A percentile compares a stretch with the other conserved stretches of the same genome.
Evolutionary conservation across 495 filamentous ascomycete species (phyloP).

Genomic region (Extremus antarcticus): DNA sequence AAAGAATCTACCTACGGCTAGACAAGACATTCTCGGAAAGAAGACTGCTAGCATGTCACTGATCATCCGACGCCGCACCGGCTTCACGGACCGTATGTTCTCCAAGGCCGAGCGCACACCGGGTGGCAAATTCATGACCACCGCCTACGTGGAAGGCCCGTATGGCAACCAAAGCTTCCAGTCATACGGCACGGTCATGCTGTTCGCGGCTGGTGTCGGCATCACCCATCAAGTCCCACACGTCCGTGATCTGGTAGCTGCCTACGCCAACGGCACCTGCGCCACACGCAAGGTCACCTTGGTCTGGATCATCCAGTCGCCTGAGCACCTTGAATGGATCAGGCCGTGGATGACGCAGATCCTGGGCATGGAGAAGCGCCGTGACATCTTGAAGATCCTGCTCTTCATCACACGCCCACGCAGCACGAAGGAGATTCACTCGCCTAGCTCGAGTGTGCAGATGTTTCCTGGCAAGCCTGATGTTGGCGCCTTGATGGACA

Average conservation of each 20-base stretch:
- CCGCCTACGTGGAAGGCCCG: constrained; percentile 68
- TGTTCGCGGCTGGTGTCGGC: constrained; percentile 85
- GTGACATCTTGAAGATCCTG: constrained; percentile 69
- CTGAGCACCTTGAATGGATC: constrained; percentile 84
- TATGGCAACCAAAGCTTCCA: constrained; percentile 75
- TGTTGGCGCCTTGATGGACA: constrained; percentile 59
- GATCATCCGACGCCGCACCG: constrained; percentile 72
- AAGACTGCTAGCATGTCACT: constrained; percentile 53
- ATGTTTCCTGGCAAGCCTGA: constrained; percentile 79
- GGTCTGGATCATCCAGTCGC: constrained; percentile 83
- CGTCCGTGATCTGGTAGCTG: constrained; percentile 65
- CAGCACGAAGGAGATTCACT: constrained; percentile 58
- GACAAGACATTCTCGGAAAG: constrained; percentile 27
- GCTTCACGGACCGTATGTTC: constrained; percentile 78
- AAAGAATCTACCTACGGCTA: constrained; percentile 29
- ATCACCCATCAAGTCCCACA: constrained; percentile 94
- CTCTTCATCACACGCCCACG: constrained; percentile 80
- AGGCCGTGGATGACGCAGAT: constrained; percentile 86
- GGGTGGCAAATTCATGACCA: constrained; percentile 38
- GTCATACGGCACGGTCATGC: constrained; percentile 80
- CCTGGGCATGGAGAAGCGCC: constrained; percentile 61
- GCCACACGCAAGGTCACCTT: constrained; percentile 72
- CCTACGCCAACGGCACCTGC: constrained; percentile 58
- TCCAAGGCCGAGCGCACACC: constrained; percentile 41
- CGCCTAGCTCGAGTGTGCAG: constrained; percentile 62